Conservation (phyloP, 2,329 filamentous ascomycete species). For the Amphichorda felina region DNA sequence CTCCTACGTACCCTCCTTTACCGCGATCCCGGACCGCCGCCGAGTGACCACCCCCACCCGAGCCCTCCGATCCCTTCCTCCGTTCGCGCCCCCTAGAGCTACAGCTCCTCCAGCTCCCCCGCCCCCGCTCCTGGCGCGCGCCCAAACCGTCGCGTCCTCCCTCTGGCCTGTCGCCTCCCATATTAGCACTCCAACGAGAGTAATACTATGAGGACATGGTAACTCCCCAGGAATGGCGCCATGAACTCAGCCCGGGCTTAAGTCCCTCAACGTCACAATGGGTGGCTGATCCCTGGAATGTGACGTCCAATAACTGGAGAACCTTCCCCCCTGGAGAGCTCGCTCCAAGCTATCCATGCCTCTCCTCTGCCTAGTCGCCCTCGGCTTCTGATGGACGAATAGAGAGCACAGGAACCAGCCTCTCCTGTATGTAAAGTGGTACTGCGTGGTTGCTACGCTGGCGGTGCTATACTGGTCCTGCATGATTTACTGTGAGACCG, state of each 20-base stretch:
- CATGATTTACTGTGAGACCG: not conserved
- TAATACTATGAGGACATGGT: too few species aligned
- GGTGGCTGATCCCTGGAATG: not conserved
- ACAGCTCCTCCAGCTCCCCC: not conserved
- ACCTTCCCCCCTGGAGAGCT: not conserved
- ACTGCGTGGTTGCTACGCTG: constrained; percentile 2
- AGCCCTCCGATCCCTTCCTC: constrained; percentile 3
- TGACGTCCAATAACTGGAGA: constrained; percentile 1
- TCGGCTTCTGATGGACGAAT: constrained; percentile 1
- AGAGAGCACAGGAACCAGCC: constrained; percentile 1
- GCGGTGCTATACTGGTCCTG: not conserved
- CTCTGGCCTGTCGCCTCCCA: not conserved
- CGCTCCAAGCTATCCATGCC: constrained; percentile 1
- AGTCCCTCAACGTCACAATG: not conserved
- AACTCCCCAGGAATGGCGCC: not conserved
- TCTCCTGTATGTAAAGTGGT: constrained; percentile 1
- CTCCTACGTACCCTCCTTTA: not conserved
- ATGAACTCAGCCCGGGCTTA: not conserved
- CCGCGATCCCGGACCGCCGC: constrained; percentile 1
- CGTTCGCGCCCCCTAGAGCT: not conserved
- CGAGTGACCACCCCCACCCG: constrained; percentile 1
- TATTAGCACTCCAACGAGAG: not conserved
- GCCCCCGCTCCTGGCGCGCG: constrained; percentile 1
- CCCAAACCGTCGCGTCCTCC: not conserved
- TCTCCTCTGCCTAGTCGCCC: not conserved